Base-by-base conservation (phyloP, 805 yeast species). In the Cephaloascus fragrans region DNA sequence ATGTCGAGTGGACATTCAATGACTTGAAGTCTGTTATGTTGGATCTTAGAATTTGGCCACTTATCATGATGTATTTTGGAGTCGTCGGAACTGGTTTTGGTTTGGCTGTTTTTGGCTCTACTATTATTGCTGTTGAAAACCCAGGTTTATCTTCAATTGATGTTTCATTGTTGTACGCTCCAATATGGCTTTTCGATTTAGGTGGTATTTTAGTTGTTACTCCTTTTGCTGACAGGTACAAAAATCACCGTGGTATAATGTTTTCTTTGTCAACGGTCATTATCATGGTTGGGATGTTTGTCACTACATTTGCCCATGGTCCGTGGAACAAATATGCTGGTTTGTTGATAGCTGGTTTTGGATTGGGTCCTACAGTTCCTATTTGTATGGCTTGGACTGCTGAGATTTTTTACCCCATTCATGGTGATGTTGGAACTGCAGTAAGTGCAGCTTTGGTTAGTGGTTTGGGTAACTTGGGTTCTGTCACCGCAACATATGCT, bases 41-140 rank as follows among this genome's bases (percentile, higher is more conserved):
- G 26, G 95, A 87, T 53, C 51, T 70, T 35, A 68, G 93, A 46
- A 66, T 81, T 33, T 85, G 89, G 89, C 93, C 95, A 1, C 58
- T 87, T 42, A 65, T 84, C 35, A 66, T 86, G 61, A 86, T 86
- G 95, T 86, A 86, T 60, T 87, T 86, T 55, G 96, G 95, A 16
- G 95, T 83, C 17, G 95, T 86, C 19, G 96, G 95, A 36, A 77
- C 86, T n/a, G 96, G 96, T 1, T 80, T 72, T 51, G 96, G 95
- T 26, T 63, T 86, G 37, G 88, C 88, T 26, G 90, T 81, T 17
- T 86, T 82, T 58, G 95, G 89, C 4, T 80, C 95, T 3, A 78
- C 90, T 6, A 74, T 86, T 47, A 80, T 86, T 49, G 58, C 68
- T 37, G 71, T 73, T 3, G 77, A 80, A 45, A 77, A 83, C 53